Percentiles rank a stretch among this genome's conserved stretches.
phyloP scores from a whole-genome alignment of 176 grass and related monocot genomes.

The Oryza nivara region DNA sequence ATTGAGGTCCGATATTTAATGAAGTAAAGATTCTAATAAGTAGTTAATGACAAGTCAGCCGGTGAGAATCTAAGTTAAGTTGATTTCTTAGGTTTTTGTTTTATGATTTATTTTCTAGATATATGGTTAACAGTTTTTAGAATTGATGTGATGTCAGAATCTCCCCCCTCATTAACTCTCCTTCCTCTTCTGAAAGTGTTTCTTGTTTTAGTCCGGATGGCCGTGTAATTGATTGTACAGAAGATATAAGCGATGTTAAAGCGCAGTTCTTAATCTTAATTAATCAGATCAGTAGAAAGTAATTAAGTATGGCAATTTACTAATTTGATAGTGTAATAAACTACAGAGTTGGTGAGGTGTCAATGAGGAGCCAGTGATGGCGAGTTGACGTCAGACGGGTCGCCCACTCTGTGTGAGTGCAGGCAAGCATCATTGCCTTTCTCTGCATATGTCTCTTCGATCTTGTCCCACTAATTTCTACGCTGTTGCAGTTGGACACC shows the following conservation, averaged over 20 bases:
- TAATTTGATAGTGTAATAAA: not conserved
- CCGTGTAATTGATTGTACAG: not conserved
- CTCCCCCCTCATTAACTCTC: not conserved
- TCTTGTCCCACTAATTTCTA: not conserved
- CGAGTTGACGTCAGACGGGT: not conserved
- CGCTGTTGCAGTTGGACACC: not conserved
- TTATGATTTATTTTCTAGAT: too few species aligned
- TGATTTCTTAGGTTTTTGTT: too few species aligned
- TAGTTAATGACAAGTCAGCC: too few species aligned
- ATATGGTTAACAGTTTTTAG: too few species aligned
- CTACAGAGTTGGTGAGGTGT: not conserved
- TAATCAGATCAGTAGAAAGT: not conserved
- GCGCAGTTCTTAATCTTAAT: not conserved
- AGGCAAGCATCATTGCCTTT: not conserved
- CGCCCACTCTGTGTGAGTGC: slow-evolving; percentile 21
- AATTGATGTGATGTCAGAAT: too few species aligned
- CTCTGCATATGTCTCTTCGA: not conserved
- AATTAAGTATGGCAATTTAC: not conserved
- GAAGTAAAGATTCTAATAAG: too few species aligned
- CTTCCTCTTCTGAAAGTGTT: not conserved
- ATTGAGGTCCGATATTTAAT: too few species aligned
- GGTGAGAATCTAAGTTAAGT: too few species aligned
- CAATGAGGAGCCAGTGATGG: not conserved
- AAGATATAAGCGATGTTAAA: not conserved
- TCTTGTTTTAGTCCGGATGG: not conserved